A percentile compares a stretch with the other conserved stretches of the same genome.
Evolutionary conservation across 495 filamentous ascomycete species (phyloP).

Genomic region (Ramalina intermedia): DNA sequence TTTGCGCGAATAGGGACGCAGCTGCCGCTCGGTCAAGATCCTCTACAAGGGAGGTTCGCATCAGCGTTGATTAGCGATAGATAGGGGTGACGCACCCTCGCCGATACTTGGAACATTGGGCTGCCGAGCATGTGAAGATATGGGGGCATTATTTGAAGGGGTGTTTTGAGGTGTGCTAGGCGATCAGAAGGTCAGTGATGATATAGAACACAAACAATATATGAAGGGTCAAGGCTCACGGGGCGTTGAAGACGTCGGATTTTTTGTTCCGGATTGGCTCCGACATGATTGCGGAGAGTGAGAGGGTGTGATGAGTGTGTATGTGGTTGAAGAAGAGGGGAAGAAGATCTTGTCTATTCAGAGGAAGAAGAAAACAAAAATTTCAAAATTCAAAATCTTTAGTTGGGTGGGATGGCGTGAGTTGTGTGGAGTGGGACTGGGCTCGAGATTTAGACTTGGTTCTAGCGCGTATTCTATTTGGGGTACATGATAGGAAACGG

Average conservation of each 20-base stretch:
- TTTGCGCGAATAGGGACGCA: slow-evolving; percentile 82
- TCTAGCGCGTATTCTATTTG: too few relatives aligned
- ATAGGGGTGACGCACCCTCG: slow-evolving; percentile 54
- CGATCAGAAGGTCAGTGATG: neutral
- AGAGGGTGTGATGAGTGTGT: neutral
- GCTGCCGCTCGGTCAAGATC: slow-evolving; percentile 75
- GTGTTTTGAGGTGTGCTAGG: slow-evolving; percentile 89
- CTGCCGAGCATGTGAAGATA: slow-evolving; percentile 93
- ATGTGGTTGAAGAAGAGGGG: slow-evolving; percentile 23
- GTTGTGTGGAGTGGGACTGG: too few relatives aligned
- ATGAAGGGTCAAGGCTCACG: slow-evolving; percentile 41
- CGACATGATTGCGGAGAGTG: slow-evolving; percentile 47
- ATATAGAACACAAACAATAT: neutral
- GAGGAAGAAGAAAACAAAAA: slow-evolving; percentile 11
- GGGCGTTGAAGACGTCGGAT: slow-evolving; percentile 63
- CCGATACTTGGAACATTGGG: slow-evolving; percentile 90
- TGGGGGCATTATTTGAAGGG: slow-evolving; percentile 84
- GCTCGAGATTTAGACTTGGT: too few relatives aligned
- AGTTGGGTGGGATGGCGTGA: neutral
- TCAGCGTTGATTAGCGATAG: slow-evolving; percentile 3
- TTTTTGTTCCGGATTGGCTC: slow-evolving; percentile 88
- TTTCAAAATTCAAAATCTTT: slow-evolving; percentile 2
- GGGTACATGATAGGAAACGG: too few relatives aligned
- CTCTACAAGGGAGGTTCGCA: slow-evolving; percentile 39
- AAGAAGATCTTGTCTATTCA: neutral